Conservation (phyloP, 768 basidiomycete genomes). For the Dioszegia aurantiaca region DNA sequence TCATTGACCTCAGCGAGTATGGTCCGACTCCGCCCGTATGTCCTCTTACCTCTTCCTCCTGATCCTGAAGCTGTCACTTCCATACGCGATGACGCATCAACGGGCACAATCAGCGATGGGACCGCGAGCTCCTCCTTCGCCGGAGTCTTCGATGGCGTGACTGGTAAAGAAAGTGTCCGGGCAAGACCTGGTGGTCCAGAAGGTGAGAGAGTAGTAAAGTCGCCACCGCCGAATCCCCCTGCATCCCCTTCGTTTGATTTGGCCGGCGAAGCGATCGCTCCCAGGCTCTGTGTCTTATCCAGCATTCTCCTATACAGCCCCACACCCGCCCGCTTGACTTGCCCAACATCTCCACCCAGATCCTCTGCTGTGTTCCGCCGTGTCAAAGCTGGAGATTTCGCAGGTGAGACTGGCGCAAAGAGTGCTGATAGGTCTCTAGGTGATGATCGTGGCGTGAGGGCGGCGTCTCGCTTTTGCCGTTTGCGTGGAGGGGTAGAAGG, state of each 20-base stretch:
- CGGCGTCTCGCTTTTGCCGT: neutral
- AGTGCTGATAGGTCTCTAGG: constrained; percentile 25
- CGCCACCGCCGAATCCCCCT: neutral
- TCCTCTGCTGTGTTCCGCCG: neutral
- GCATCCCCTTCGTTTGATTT: constrained; percentile 3
- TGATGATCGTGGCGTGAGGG: constrained; percentile 23
- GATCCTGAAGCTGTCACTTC: neutral
- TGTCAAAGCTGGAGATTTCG: neutral
- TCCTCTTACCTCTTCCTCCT: constrained; percentile 31
- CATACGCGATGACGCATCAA: neutral
- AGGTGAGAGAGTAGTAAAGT: neutral
- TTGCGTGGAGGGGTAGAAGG: constrained; percentile 15
- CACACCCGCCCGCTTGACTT: neutral
- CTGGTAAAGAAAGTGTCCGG: constrained; percentile 2
- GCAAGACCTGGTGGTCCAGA: neutral
- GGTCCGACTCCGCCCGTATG: constrained; percentile 29
- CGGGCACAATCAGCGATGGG: constrained; percentile 5
- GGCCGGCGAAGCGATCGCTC: constrained; percentile 21
- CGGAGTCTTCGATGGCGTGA: constrained; percentile 1
- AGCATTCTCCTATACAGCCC: constrained; percentile 29
- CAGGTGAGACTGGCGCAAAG: constrained; percentile 23
- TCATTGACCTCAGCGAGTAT: constrained; percentile 20
- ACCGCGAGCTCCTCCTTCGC: neutral
- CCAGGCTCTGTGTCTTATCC: constrained; percentile 38
- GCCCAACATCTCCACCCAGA: constrained; percentile 15